Base-by-base conservation (phyloP, 2,329 filamentous ascomycete species). In the Orbilia brochopaga region DNA sequence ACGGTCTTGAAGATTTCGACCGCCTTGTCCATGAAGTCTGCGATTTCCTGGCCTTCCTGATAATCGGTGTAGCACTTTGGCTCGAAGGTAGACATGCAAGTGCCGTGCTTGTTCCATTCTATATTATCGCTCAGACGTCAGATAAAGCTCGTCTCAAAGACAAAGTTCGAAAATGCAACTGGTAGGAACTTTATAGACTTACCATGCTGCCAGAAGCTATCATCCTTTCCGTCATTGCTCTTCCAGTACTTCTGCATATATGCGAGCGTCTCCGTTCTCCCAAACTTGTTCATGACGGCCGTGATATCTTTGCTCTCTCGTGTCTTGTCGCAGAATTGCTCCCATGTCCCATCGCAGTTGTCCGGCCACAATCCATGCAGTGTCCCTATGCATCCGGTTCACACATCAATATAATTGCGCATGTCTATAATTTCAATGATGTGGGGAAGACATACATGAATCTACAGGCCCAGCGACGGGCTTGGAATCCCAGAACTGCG, bases 181-280 rank as follows among this genome's bases (percentile, higher is more conserved):
- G 3, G 23, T 35, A 30, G 4, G 27, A 6, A n/a, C 13, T 15
- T 4, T 19, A 23, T 51, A 17, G 6, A 0, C 51, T 59, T 60
- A 72, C 91, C 89, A 78, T 91, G 88, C 77, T 88, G 81, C 89
- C 89, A 91, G 75, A 91, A 85, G 10, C 79, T 80, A 75, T 88
- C 84, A 74, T 88, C 85, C 46, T 86, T 79, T 63, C 87, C 88
- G 54, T 84, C 78, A 79, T 87, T 85, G 77, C 88, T 86, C 78
- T 90, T 87, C 89, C 89, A 91, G 80, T 88, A 90, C 1, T 81
- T 85, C 56, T 84, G 79, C 89, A 91, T 91, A 77, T 87, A 89
- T 1, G 81, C 79, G 1, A 92, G 81, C 0, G 88, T 82, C 27
- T 85, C 83, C 0, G 80, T 81, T 56, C 84, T 82, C 69, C 83